phyloP scores from a whole-genome alignment of 371 early-diverging fungal genomes.

The Mucor mucedo region DNA sequence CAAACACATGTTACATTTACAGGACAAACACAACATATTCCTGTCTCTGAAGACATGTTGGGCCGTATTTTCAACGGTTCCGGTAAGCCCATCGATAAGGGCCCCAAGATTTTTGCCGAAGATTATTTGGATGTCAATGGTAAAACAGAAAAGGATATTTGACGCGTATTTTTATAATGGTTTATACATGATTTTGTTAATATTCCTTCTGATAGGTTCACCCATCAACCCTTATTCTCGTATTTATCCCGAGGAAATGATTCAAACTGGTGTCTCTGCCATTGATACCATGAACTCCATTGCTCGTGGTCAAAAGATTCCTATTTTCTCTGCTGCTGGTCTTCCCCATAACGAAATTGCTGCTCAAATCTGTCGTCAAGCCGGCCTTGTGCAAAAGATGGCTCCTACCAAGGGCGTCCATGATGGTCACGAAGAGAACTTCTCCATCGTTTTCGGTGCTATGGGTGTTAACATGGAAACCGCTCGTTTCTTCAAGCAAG shows the following conservation, averaged over 20 bases:
- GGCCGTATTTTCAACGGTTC: constrained; percentile 99
- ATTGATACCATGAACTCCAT: constrained; percentile 99
- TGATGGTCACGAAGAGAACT: constrained; percentile 99
- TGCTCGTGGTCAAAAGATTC: constrained; percentile 99
- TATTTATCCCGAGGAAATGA: constrained; percentile 99
- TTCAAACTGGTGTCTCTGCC: constrained; percentile 99
- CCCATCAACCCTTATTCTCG: constrained; percentile 99
- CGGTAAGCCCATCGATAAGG: constrained; percentile 99
- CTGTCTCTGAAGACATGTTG: constrained; percentile 99
- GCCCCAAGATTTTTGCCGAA: constrained; percentile 99
- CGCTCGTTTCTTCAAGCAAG: constrained; percentile 99
- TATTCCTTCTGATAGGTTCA: constrained; percentile 61
- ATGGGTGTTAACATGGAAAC: constrained; percentile 99
- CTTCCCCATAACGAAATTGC: constrained; percentile 99
- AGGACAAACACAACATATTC: constrained; percentile 97
- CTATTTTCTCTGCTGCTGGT: constrained; percentile 99
- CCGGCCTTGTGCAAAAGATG: constrained; percentile 95
- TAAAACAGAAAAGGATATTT: constrained; percentile 5
- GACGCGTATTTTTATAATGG: constrained; percentile 2
- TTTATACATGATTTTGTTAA: not conserved
- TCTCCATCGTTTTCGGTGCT: constrained; percentile 99
- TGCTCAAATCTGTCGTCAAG: constrained; percentile 99
- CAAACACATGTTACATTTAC: constrained; percentile 97
- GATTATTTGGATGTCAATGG: constrained; percentile 98
- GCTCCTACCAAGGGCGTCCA: constrained; percentile 91